Evolutionary conservation across 2,329 filamentous ascomycete species (phyloP), one percentile per base, ranked within the genome.

Genomic region (Phialophora macrospora): DNA sequence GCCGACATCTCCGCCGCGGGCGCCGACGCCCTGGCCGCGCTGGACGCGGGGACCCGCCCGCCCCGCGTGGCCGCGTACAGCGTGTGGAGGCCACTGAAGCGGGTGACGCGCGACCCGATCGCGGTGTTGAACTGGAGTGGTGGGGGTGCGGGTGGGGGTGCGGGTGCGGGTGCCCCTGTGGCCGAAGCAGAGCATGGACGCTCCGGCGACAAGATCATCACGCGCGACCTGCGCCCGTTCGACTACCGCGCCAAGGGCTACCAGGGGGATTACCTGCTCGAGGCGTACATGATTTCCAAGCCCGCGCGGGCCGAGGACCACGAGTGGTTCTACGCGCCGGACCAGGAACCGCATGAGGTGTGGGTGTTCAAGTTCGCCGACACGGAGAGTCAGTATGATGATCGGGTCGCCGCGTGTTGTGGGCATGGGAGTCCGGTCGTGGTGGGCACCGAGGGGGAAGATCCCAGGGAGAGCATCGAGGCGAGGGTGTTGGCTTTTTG

Each of bases 301-400:
- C 55, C 55, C 12, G 12, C 20, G 20, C 44, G 46, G 2, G 34
- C 14, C 20, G 55, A 48, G 38, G 41, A 58, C 41, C 55, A 58
- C 17, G 20, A 48, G 41, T 58, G 55, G 55, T 58, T 26, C 12
- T 58, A 46, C 24, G 55, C 30, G 24, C 30, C 55, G 11, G 55
- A 58, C 17, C 55, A 58, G 55, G 26, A 46, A 30, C 55, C 55
- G 24, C 55, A 58, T 24, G 55, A 58, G 41, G 55, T 58, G 12
- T 28, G 44, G 55, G 24, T 58, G 55, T 46, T 58, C 55, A 58
- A 58, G 55, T 58, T 58, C 49, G 55, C 55, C 2, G 55, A 58
- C 12, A 58, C 55, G 55, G 55, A 58, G 6, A 58, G 55, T 20
- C 34, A 48, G 55, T 28, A 48, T 48, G 55, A 58, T 14, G 20